phyloP scores from a whole-genome alignment of 805 yeast species.

The Metschnikowia kunwiensis region DNA sequence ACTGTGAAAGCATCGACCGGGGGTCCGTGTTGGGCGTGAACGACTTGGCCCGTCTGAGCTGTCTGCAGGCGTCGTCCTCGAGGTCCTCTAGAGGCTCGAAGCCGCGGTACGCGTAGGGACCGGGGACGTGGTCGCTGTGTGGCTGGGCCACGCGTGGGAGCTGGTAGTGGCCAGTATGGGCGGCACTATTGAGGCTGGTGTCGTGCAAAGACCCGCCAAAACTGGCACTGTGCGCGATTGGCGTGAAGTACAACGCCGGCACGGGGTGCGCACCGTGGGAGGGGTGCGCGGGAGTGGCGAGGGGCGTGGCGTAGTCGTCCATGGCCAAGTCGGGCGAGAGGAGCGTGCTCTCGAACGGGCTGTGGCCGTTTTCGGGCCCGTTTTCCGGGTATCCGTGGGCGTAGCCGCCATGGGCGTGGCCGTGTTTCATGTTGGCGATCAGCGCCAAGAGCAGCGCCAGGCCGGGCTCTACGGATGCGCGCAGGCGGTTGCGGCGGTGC shows the following conservation, averaged over 20 bases:
- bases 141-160: background rate
- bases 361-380: background rate
- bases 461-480: slow-evolving; percentile 15
- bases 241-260: slow-evolving; percentile 16
- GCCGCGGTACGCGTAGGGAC: background rate
- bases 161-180: background rate
- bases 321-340: slow-evolving; percentile 12
- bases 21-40: slow-evolving; percentile 14
- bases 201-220: slow-evolving; percentile 18
- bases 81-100: slow-evolving; percentile 36
- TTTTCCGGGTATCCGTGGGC: background rate
- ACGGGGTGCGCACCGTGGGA: background rate
- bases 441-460: slow-evolving; percentile 17
- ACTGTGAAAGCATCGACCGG: slow-evolving; percentile 8
- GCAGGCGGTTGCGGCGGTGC: slow-evolving; percentile 19
- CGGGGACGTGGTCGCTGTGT: background rate
- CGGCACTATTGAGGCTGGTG: too few species aligned
- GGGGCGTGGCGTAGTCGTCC: slow-evolving; percentile 18
- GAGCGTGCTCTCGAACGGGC: slow-evolving; percentile 16
- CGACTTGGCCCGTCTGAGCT: slow-evolving; percentile 25
- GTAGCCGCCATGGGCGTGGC: background rate
- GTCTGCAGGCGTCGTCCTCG: slow-evolving; percentile 43
- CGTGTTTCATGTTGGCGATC: slow-evolving; percentile 16
- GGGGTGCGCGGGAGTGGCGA: slow-evolving; percentile 15
- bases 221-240: slow-evolving; percentile 13